phyloP scores from a whole-genome alignment of 2,329 filamentous ascomycete species.

The Talaromyces sp. region DNA sequence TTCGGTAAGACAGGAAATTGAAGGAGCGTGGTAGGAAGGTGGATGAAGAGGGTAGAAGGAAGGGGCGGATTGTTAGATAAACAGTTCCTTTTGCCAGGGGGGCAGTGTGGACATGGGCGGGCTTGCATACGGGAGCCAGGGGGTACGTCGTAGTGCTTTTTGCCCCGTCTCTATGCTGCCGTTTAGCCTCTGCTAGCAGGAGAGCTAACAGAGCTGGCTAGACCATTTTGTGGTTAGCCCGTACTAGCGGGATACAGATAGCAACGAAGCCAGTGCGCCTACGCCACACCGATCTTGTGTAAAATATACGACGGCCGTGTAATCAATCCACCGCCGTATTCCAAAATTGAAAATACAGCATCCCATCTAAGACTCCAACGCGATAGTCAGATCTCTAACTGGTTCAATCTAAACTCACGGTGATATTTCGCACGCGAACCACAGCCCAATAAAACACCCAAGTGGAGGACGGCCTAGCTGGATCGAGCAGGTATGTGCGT shows the following conservation, averaged over 20 bases:
- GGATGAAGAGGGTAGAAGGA: slow-evolving; percentile 24
- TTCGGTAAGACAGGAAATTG: slow-evolving; percentile 20
- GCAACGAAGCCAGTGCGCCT: not conserved
- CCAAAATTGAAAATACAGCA: not conserved
- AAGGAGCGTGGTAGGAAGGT: slow-evolving; percentile 25
- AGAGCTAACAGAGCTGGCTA: not conserved
- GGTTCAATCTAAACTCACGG: not conserved
- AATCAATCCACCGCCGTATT: not conserved
- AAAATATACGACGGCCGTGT: not conserved
- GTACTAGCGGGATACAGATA: not conserved
- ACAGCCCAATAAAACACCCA: not conserved
- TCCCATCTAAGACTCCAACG: not conserved
- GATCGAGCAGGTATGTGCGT: not conserved
- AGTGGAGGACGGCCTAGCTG: not conserved
- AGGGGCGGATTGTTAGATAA: slow-evolving; percentile 15
- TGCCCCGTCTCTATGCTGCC: not conserved
- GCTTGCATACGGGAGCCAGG: slow-evolving; percentile 1
- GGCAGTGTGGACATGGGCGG: slow-evolving; percentile 2
- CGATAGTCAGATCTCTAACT: not conserved
- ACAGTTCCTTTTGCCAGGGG: slow-evolving; percentile 19
- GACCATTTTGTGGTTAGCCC: not conserved
- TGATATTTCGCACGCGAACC: not conserved
- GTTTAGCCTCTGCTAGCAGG: not conserved
- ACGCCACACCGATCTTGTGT: not conserved
- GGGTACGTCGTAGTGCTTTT: not conserved